Evolutionary conservation across 2,329 filamentous ascomycete genomes (phyloP).

Genomic region (Colletotrichum theobromicola): DNA sequence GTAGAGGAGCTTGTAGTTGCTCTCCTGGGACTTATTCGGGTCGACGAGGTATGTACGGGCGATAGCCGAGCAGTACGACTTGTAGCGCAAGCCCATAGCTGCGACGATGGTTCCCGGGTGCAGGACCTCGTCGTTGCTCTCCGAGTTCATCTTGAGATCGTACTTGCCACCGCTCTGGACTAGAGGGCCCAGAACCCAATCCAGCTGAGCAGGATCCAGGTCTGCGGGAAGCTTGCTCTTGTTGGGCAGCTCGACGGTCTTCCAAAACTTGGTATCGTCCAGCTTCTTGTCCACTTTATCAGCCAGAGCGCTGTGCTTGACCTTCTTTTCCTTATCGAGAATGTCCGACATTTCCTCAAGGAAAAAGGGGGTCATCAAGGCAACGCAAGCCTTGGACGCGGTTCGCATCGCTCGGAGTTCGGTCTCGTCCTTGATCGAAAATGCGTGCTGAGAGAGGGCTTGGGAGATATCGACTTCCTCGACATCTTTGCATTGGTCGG

Average conservation of each 20-base stretch:
- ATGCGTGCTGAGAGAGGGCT: conserved; percentile 81
- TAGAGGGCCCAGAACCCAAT: conserved; percentile 90
- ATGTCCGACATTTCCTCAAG: conserved; percentile 98
- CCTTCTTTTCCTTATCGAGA: conserved; percentile 95
- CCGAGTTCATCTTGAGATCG: conserved; percentile 80
- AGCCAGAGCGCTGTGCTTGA: conserved; percentile 86
- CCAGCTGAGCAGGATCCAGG: conserved; percentile 86
- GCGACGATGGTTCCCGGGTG: conserved; percentile 94
- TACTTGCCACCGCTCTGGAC: conserved; percentile 97
- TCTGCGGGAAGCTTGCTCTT: conserved; percentile 81
- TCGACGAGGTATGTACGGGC: conserved; percentile 95
- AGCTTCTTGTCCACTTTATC: conserved; percentile 90
- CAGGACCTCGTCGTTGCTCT: conserved; percentile 81
- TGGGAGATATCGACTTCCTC: conserved; percentile 87
- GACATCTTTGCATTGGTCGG: conserved; percentile 79
- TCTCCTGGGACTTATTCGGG: conserved; percentile 94
- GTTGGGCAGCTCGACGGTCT: conserved; percentile 72
- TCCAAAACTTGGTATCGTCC: conserved; percentile 93
- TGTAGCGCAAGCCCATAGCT: conserved; percentile 90
- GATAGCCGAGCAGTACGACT: conserved; percentile 92
- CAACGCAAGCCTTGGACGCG: conserved; percentile 91
- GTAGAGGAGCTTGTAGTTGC: conserved; percentile 88
- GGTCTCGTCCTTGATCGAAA: conserved; percentile 93
- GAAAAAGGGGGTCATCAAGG: conserved; percentile 94
- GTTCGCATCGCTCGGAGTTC: conserved; percentile 94